Percentiles rank a stretch among this genome's conserved stretches.
phyloP scores from a whole-genome alignment of 129 eudicot genomes.

The Escallonia herrerae region DNA sequence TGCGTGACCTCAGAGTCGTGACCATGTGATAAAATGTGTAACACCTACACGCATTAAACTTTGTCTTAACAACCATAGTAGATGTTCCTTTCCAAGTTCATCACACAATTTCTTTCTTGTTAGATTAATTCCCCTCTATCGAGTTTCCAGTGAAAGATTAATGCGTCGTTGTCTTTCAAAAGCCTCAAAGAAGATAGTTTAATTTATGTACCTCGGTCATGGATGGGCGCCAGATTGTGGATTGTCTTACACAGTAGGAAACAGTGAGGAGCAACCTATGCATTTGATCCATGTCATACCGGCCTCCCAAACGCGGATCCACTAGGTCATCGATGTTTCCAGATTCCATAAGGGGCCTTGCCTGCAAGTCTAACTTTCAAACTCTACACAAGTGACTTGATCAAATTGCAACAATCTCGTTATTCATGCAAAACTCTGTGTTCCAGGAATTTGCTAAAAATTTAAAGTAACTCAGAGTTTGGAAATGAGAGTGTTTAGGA shows the following conservation, averaged over 20 bases:
- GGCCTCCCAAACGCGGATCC: constrained; percentile 60
- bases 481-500: no score
- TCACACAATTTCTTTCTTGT: background rate
- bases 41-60: constrained; percentile 33
- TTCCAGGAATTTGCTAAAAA: no score
- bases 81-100: background rate
- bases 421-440: no score
- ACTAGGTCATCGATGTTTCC: constrained; percentile 50
- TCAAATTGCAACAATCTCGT: no score
- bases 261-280: constrained; percentile 62
- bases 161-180: no score
- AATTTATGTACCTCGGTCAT: constrained; percentile 57
- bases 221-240: constrained; percentile 70
- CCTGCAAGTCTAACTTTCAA: constrained; percentile 26
- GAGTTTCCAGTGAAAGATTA: no score
- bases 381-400: background rate
- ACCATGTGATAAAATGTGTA: constrained; percentile 47
- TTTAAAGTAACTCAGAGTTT: no score
- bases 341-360: constrained; percentile 73
- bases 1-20: constrained; percentile 42
- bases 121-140: no score
- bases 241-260: constrained; percentile 75
- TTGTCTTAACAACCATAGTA: no score
- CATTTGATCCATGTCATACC: constrained; percentile 50
- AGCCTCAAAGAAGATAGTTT: background rate